Evolutionary conservation across 2,329 filamentous ascomycete genomes (phyloP).

Genomic region (Pyrenophora teres): DNA sequence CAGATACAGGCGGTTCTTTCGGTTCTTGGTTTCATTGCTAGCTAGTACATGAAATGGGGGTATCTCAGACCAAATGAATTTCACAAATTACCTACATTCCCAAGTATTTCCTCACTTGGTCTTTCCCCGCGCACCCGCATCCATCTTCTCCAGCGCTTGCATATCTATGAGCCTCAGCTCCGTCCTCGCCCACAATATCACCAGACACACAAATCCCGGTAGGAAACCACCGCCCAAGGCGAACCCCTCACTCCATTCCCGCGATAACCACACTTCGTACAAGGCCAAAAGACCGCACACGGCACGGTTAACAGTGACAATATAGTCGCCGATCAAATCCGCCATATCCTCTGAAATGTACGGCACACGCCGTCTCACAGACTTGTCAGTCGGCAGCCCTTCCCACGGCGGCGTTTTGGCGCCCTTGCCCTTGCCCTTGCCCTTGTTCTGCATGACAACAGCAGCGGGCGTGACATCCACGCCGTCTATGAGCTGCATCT

Average conservation of each 20-base stretch:
- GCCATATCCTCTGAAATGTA: slow-evolving; percentile 28
- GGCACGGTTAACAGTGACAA: slow-evolving; percentile 65
- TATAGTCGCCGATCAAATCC: slow-evolving; percentile 60
- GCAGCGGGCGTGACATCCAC: slow-evolving; percentile 3
- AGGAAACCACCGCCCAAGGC: slow-evolving; percentile 47
- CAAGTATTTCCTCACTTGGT: background rate
- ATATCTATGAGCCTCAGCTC: slow-evolving; percentile 73
- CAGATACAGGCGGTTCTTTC: background rate
- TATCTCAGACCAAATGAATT: background rate
- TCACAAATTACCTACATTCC: background rate
- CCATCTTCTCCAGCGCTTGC: slow-evolving; percentile 64
- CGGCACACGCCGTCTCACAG: slow-evolving; percentile 24
- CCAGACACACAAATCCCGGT: slow-evolving; percentile 60
- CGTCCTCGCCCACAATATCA: slow-evolving; percentile 66
- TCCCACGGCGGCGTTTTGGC: slow-evolving; percentile 12
- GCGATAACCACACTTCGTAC: slow-evolving; percentile 37
- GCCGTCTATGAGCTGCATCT: slow-evolving; percentile 39
- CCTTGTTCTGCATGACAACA: slow-evolving; percentile 11
- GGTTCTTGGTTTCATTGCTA: background rate
- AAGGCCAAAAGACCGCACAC: slow-evolving; percentile 59
- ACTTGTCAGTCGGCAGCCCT: slow-evolving; percentile 3
- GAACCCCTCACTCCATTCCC: slow-evolving; percentile 34
- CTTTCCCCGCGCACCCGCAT: slow-evolving; percentile 54
- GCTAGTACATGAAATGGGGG: background rate
- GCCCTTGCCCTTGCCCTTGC: slow-evolving; percentile 13